A percentile compares a stretch with the other conserved stretches of the same genome.
phyloP scores from a whole-genome alignment of 495 filamentous ascomycete genomes.

The Neurospora cerealis region DNA sequence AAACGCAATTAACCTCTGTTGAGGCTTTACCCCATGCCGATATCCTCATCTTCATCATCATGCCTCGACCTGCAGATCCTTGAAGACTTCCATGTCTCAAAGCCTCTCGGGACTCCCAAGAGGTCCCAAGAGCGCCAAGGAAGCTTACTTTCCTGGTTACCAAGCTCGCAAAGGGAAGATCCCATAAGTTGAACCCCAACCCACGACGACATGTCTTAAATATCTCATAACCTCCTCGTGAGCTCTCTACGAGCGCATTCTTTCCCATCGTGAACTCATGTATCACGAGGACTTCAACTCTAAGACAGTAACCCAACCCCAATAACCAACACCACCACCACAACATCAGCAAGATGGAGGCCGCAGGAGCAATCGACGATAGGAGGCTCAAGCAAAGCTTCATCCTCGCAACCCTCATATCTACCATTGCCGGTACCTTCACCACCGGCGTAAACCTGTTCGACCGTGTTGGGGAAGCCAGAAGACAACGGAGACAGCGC shows the following conservation, averaged over 20 bases:
- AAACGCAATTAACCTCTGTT: not conserved
- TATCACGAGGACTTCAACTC: not conserved
- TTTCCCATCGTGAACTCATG: not conserved
- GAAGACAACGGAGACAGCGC: constrained; percentile 22
- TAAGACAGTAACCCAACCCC: not conserved
- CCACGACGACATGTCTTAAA: not conserved
- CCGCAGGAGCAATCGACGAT: constrained; percentile 50
- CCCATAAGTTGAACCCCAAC: not conserved
- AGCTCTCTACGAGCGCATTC: not conserved
- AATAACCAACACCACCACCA: not conserved
- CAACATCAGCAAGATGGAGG: constrained; percentile 34
- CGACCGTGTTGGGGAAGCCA: constrained; percentile 24
- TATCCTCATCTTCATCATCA: not conserved
- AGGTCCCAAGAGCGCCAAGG: not conserved
- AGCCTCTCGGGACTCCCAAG: not conserved
- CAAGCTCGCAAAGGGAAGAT: not conserved
- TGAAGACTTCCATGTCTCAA: not conserved
- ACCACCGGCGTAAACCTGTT: constrained; percentile 26
- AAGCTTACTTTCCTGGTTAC: not conserved
- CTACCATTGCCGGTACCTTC: constrained; percentile 30
- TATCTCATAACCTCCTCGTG: not conserved
- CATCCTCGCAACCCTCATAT: constrained; percentile 26
- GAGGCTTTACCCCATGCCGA: not conserved
- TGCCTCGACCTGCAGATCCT: not conserved
- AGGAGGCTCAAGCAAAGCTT: constrained; percentile 26